Conservation (phyloP, 768 basidiomycete species). For the Lentinula aciculospora region DNA sequence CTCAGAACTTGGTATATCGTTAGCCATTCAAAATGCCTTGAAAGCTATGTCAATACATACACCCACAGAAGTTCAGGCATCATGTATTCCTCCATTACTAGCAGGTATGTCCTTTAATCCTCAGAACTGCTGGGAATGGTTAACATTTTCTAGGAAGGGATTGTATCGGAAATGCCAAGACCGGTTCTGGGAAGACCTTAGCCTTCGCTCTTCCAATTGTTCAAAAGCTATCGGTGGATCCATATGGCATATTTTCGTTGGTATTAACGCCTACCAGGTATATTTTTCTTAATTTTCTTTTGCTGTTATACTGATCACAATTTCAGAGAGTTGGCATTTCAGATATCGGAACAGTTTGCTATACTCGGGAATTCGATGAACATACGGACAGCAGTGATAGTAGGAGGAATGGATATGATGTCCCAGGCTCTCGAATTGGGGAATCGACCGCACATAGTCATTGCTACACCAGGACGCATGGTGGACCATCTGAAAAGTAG, state of each 20-base stretch:
- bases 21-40: constrained; percentile 58
- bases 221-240: constrained; percentile 81
- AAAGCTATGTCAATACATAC: constrained; percentile 75
- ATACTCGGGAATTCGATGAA: constrained; percentile 83
- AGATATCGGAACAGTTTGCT: constrained; percentile 93
- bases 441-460: constrained; percentile 84
- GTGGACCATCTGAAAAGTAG: constrained; percentile 84
- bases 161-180: constrained; percentile 97
- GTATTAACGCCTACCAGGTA: constrained; percentile 94
- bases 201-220: constrained; percentile 96
- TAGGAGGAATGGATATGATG: constrained; percentile 99
- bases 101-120: constrained; percentile 41
- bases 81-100: constrained; percentile 86
- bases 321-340: constrained; percentile 89
- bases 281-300: constrained; percentile 12
- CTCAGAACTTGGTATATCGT: constrained; percentile 52
- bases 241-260: constrained; percentile 91
- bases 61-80: constrained; percentile 86
- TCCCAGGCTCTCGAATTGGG: constrained; percentile 83
- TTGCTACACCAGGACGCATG: constrained; percentile 94
- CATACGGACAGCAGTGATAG: constrained; percentile 80
- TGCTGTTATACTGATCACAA: neutral
- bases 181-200: constrained; percentile 96
- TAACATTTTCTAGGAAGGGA: constrained; percentile 62
- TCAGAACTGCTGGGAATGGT: neutral